These are phyloP conservation scores for Terfezia claveryi DNA, from an alignment of 495 filamentous ascomycete genomes.

Conservation along the genomic window DNA sequence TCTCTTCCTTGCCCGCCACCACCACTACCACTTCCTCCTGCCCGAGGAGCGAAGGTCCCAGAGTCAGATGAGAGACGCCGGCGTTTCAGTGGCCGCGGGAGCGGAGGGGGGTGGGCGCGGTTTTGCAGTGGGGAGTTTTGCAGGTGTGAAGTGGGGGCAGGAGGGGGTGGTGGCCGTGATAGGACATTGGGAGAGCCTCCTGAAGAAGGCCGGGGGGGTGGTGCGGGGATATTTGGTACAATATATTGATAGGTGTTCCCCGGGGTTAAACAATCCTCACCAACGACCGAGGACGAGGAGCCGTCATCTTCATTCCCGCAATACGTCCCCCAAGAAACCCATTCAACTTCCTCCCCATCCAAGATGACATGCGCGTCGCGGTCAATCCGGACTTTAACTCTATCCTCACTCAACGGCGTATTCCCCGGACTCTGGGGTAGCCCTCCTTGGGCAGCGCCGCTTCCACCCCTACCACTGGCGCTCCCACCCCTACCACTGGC, in stretches of 20 bases:
- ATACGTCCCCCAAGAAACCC: conserved; percentile 14
- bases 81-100: no score
- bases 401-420: conserved; percentile 46
- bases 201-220: neutral
- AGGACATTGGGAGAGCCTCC: neutral
- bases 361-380: conserved; percentile 45
- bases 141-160: neutral
- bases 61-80: no score
- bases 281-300: neutral
- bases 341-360: conserved; percentile 37
- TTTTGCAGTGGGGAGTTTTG: neutral
- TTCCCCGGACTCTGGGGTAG: conserved; percentile 30
- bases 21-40: neutral
- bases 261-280: neutral
- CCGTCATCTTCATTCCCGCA: conserved; percentile 1
- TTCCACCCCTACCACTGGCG: neutral
- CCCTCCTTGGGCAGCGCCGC: neutral
- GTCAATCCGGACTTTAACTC: conserved; percentile 43
- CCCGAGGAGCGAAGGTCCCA: neutral
- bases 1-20: conserved; percentile 22
- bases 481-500: neutral
- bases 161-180: neutral
- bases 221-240: neutral
- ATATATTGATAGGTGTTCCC: neutral
- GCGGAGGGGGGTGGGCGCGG: neutral